phyloP scores from a whole-genome alignment of 441 rosid genomes.

The Gossypium davidsonii region DNA sequence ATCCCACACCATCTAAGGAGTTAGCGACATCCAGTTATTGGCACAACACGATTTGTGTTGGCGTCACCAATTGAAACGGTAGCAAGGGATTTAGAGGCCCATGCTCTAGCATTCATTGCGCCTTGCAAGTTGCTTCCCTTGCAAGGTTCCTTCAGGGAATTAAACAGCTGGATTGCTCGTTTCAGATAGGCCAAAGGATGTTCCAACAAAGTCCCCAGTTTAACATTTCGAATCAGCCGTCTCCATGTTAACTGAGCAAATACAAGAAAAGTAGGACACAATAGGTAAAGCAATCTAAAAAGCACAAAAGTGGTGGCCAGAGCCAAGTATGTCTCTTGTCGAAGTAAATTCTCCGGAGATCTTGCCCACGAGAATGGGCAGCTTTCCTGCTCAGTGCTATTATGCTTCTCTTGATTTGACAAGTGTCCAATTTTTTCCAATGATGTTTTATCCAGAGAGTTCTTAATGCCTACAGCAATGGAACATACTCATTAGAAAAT shows the following conservation, averaged over 20 bases:
- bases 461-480: constrained; percentile 48
- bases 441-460: constrained; percentile 35
- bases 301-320: constrained; percentile 70
- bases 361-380: constrained; percentile 93
- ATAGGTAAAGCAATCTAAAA: constrained; percentile 46
- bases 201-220: constrained; percentile 51
- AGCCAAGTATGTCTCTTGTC: constrained; percentile 72
- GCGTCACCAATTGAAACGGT: constrained; percentile 85
- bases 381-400: constrained; percentile 50
- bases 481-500: constrained; percentile 11
- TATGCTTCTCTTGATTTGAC: constrained; percentile 40
- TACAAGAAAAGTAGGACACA: constrained; percentile 44
- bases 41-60: constrained; percentile 48
- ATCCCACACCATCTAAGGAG: neutral
- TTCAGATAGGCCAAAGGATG: constrained; percentile 55
- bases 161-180: constrained; percentile 40
- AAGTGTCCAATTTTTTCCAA: constrained; percentile 31
- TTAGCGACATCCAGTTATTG: constrained; percentile 27
- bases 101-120: constrained; percentile 79
- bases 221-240: constrained; percentile 38
- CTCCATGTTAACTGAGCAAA: constrained; percentile 44
- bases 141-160: constrained; percentile 39
- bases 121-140: constrained; percentile 83
- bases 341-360: constrained; percentile 80
- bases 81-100: constrained; percentile 94